Evolutionary conservation across 306 rosid species (phyloP), one percentile per base, ranked within the genome.

Genomic region (Vigna hirtella): DNA sequence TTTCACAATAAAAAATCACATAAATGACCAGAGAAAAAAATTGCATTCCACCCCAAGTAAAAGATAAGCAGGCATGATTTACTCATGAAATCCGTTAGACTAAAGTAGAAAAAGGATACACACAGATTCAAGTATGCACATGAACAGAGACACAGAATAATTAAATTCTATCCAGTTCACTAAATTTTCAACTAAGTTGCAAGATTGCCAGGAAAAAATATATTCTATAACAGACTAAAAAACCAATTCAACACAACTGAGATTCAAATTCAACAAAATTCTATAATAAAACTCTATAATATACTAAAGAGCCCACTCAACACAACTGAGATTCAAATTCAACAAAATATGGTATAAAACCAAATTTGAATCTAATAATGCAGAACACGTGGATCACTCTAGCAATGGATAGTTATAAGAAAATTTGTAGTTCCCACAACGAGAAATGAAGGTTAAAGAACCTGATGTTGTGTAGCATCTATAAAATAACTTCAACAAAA

Each of bases 401-500:
- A 18, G 55, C 65, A 51, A 73, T 52, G 9, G 34, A 8, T n/a
- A 18, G 42, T 26, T 12, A 40, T 1, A 9, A 70, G 51, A 68
- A 71, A 64, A 38, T 55, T 17, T 17, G 15, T 73, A 32, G 64
- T 63, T 16, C 65, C 53, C 12, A 45, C 36, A 69, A 45, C 45
- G 69, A 70, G 40, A 70, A 76, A 20, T 2, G 38, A 22, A 36
- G 63, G 26, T 42, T 49, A 17, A 58, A 70, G 24, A 52, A 47
- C 62, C 26, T 20, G 38, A 49, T n/a, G 30, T 22, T 9, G 67
- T 12, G 43, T 18, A 14, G 57, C 70, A 77, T 18, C 42, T 40
- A 17, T 5, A 51, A 81, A 58, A 66, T 65, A 77, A 68, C 68
- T 66, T 68, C 45, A 77, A n/a, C 47, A 20, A 20, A 52, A 36